Base-by-base conservation (phyloP, 176 grass and related monocot genomes). In the Panicum miliaceum region DNA sequence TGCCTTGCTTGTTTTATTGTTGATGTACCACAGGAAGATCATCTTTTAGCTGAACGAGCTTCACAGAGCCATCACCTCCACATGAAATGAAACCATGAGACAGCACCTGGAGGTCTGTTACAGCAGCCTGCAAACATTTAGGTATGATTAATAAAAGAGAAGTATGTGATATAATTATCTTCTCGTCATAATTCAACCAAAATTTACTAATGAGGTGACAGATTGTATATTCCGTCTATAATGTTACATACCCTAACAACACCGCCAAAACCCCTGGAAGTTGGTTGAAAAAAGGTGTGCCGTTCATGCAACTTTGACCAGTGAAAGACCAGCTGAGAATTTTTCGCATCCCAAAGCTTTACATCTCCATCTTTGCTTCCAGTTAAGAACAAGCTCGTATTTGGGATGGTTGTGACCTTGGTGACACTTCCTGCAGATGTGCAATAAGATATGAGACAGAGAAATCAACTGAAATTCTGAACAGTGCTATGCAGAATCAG, bases 311-410 rank as follows among this genome's bases (percentile, higher is more conserved):
- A 88, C 67, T 88, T 95, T 84, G 88, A 89, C 96, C 96, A 98
- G 36, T 93, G 89, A 81, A 84, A 93, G 68, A 98, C 85, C 51
- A 95, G 63, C 64, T 92, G 86, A 61, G 79, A 91, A 79, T 82
- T 93, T 84, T 91, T 98, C 51, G 96, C 96, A 92, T 98, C 96
- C 96, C 96, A 98, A 47, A 98, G 91, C 81, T 98, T 98, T 63
- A 98, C 93, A 87, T 95, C 96, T 85, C 96, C 96, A 89, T 98
- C 93, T 89, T 98, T 98, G 74, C 96, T 90, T 79, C 96, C 96
- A 73, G 93, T 98, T 91, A 98, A 82, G 81, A 98, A 98, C 73
- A 98, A 86, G 83, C 85, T 92, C 53, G 96, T 95, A 86, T 95
- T 88, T 29, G 89, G 96, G 57, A 98, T 87, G 47, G 87, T 88